These are phyloP conservation scores for Tetradesmus lagerheimii DNA, from an alignment of 139 green algal species.

Conservation along the genomic window DNA sequence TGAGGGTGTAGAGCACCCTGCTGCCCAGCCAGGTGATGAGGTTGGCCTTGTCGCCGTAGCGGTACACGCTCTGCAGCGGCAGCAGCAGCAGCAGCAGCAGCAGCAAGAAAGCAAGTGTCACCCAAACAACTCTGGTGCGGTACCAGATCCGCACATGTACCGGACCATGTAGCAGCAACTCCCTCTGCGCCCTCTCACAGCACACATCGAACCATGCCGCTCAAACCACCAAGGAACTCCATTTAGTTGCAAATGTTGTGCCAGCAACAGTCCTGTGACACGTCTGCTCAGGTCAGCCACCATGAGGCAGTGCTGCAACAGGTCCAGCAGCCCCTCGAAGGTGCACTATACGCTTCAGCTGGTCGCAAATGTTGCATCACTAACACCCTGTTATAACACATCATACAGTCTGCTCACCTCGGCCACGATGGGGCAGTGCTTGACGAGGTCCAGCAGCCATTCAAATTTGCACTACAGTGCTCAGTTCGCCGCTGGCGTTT, in stretches of 20 bases:
- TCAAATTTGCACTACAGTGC: too few species aligned
- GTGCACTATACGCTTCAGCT: background rate
- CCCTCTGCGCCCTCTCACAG: too few species aligned
- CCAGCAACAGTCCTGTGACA: too few species aligned
- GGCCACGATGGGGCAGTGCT: conserved; percentile 33
- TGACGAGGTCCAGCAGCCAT: conserved; percentile 22
- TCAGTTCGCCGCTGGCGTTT: too few species aligned
- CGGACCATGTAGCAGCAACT: too few species aligned
- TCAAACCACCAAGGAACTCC: too few species aligned
- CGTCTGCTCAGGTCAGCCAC: too few species aligned
- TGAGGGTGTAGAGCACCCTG: conserved; percentile 12
- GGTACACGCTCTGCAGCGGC: conserved; percentile 25
- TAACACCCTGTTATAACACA: too few species aligned
- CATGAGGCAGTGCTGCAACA: background rate
- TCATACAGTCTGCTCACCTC: conserved; percentile 29
- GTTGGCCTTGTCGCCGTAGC: conserved; percentile 36
- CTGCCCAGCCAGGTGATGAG: conserved; percentile 45
- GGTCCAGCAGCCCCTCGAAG: background rate
- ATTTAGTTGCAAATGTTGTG: too few species aligned
- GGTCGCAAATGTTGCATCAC: background rate
- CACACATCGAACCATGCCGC: too few species aligned
- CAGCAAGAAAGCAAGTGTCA: background rate
- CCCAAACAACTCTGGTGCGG: too few species aligned
- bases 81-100: background rate
- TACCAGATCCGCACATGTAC: too few species aligned